These are phyloP conservation scores for Phyllosticta paracitricarpa DNA, from an alignment of 2,329 filamentous ascomycete genomes.

Conservation along the genomic window DNA sequence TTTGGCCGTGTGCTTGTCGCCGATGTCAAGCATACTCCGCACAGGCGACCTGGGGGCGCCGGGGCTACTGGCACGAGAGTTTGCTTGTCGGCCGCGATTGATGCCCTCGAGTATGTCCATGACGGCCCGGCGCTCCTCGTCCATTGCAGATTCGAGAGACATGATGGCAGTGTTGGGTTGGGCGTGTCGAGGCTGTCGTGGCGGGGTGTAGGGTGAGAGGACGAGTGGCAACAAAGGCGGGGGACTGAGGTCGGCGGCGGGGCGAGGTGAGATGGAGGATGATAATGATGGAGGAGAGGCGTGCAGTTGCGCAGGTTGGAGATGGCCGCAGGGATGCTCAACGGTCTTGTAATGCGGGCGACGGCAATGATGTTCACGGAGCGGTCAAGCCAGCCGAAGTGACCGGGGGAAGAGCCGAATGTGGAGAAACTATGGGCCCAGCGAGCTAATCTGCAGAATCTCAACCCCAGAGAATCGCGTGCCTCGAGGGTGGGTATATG, in stretches of 20 bases:
- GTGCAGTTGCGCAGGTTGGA: conserved; percentile 4
- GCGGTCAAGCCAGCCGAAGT: conserved; percentile 1
- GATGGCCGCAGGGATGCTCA: conserved; percentile 9
- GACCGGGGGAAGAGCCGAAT: conserved; percentile 8
- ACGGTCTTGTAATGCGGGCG: neutral
- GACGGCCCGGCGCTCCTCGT: conserved; percentile 67
- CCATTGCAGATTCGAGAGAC: conserved; percentile 67
- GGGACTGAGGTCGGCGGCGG: neutral
- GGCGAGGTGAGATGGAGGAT: neutral
- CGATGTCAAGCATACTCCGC: conserved; percentile 48
- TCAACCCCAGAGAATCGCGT: neutral
- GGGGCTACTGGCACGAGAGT: conserved; percentile 45
- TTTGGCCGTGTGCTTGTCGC: conserved; percentile 11
- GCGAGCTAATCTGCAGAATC: neutral
- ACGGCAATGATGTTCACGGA: neutral
- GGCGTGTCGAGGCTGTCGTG: neutral
- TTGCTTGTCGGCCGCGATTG: conserved; percentile 6
- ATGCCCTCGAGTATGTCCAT: conserved; percentile 55
- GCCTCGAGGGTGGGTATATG: neutral
- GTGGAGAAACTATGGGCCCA: conserved; percentile 8
- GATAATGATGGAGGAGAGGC: conserved; percentile 1
- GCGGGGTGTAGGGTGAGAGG: neutral
- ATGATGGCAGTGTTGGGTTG: conserved; percentile 34
- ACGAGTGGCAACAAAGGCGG: neutral
- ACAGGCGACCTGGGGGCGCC: conserved; percentile 48